Conservation (phyloP, 2,329 filamentous ascomycete species). For the Xylaria sp. region DNA sequence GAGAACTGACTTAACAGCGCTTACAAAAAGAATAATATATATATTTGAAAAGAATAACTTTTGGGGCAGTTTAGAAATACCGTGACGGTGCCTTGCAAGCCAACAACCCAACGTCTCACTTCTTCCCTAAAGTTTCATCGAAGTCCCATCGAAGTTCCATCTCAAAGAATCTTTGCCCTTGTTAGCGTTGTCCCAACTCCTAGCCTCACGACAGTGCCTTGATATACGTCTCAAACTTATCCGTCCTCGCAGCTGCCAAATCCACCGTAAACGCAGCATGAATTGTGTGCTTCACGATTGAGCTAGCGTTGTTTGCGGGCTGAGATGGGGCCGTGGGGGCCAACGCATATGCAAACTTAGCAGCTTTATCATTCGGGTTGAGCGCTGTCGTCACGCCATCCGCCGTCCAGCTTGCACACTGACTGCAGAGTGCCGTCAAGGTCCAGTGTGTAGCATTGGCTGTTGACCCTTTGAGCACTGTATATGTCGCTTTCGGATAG, state of each 20-base stretch:
- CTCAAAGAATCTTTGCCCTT: background rate
- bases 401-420: constrained; percentile 43
- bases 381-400: constrained; percentile 4
- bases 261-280: constrained; percentile 11
- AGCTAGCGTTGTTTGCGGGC: constrained; percentile 14
- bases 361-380: constrained; percentile 17
- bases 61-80: no score
- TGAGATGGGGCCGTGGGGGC: constrained; percentile 6
- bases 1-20: no score
- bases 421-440: constrained; percentile 45
- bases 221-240: constrained; percentile 17
- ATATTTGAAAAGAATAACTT: no score
- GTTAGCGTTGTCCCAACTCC: background rate
- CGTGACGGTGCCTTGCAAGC: no score
- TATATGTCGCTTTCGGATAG: constrained; percentile 41
- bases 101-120: no score
- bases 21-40: no score
- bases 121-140: no score
- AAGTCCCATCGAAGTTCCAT: background rate
- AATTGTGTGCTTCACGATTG: constrained; percentile 19
- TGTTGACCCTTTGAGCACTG: constrained; percentile 41
- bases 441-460: constrained; percentile 49
- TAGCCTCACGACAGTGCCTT: constrained; percentile 1
- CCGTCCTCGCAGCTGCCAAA: constrained; percentile 17
- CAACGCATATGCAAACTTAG: constrained; percentile 19